Evolutionary conservation across 2,329 filamentous ascomycete species (phyloP), one percentile per base, ranked within the genome.

Genomic region (Penicillium decumbens): DNA sequence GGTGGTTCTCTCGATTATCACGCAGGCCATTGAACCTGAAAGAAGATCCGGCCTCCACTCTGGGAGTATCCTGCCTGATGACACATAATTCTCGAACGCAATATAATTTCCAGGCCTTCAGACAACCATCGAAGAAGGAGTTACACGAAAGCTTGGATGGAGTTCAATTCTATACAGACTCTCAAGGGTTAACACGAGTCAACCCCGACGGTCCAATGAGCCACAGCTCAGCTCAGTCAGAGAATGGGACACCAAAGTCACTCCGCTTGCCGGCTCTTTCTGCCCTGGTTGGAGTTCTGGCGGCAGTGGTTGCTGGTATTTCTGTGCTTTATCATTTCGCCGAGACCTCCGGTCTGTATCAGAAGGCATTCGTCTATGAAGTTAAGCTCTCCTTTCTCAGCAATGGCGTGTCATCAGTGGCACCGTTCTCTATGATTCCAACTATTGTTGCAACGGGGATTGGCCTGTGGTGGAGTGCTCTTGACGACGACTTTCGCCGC

Each of bases 381-480:
- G 12, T 58, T 18, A 23, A 49, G 10, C 0, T 55, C 1, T 54
- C 55, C 6, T 50, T 50, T 4, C 25, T 54, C 2, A 27, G 49
- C 15, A 48, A 27, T 18, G 41, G 53, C 9, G 2, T 54, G 2
- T 56, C 55, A 1, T 49, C 50, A 0, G 40, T 58, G 4, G 55
- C 53, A 1, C 55, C 55, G 0, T 45, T 58, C 12, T 51, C 55
- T 0, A 55, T 58, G 43, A 43, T 58, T 39, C 55, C 55, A 1
- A 58, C 55, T n/a, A 10, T 58, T 1, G 44, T 58, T 8, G 53
- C 55, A 5, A 43, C 40, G 1, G n/a, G 12, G 0, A 33, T 58
- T 45, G 55, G 55, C 15, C 18, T 58, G 3, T 58, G 55, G 55
- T 58, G 55, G 55, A 42, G 53, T 37, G 50, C 55, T 18, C 50